Evolutionary conservation across 441 rosid species (phyloP).

Genomic region (Populus tomentosa): DNA sequence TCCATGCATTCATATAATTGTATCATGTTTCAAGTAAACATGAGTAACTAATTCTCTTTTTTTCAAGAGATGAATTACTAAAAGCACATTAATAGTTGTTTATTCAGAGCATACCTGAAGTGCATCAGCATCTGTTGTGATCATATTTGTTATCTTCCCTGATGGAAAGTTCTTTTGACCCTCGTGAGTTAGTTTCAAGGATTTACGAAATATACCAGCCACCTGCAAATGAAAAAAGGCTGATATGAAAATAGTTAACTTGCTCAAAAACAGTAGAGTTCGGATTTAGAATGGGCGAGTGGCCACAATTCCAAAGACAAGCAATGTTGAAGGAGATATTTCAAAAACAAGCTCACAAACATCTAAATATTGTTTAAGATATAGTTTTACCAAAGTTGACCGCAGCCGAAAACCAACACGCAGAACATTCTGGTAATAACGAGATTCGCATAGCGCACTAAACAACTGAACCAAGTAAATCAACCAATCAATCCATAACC

Average conservation of each 20-base stretch:
- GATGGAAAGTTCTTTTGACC: conserved; percentile 77
- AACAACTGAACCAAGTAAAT: conserved; percentile 47
- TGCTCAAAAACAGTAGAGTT: background rate
- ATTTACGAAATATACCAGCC: conserved; percentile 84
- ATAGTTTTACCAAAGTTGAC: conserved; percentile 79
- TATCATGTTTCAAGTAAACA: background rate
- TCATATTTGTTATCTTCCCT: conserved; percentile 94
- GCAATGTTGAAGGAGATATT: conserved; percentile 2
- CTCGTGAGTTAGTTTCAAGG: conserved; percentile 78
- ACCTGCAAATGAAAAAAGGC: conserved; percentile 46
- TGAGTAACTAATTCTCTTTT: background rate
- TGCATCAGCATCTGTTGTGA: conserved; percentile 83
- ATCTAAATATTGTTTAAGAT: background rate
- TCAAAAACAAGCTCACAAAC: background rate
- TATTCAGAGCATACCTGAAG: conserved; percentile 57
- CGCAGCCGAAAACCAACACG: conserved; percentile 84
- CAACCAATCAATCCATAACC: background rate
- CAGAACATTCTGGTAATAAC: conserved; percentile 76
- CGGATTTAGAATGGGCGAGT: background rate
- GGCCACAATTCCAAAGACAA: conserved; percentile 3
- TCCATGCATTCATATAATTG: background rate
- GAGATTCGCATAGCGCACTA: conserved; percentile 82
- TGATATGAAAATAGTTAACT: background rate
- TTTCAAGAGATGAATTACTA: background rate
- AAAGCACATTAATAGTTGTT: background rate